Conservation (phyloP, 176 grass and related monocot species). For the Juncus inflexus region DNA sequence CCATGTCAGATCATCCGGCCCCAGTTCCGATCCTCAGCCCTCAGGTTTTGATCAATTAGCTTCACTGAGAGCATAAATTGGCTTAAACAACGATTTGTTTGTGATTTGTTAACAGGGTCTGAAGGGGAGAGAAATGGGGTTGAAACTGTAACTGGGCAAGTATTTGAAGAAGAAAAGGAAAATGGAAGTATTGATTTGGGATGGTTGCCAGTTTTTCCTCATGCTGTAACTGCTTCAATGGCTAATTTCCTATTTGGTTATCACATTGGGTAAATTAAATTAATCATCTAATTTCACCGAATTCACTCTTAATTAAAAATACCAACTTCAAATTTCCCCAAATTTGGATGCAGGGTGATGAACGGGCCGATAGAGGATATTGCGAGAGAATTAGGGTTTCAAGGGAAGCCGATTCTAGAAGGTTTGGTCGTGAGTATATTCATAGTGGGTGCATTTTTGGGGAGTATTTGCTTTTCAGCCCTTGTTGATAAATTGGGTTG, state of each 20-base stretch:
- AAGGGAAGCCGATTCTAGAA: constrained; percentile 91
- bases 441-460: constrained; percentile 86
- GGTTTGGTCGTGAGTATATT: constrained; percentile 98
- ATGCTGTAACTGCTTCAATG: constrained; percentile 88
- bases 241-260: constrained; percentile 94
- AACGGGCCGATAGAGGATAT: constrained; percentile 97
- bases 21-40: constrained; percentile 21
- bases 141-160: constrained; percentile 3
- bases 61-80: neutral
- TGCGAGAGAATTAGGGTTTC: constrained; percentile 77
- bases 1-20: neutral
- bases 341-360: constrained; percentile 75
- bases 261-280: constrained; percentile 73
- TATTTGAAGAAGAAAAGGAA: constrained; percentile 21
- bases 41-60: constrained; percentile 6
- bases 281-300: neutral
- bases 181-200: constrained; percentile 45
- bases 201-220: constrained; percentile 80
- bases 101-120: constrained; percentile 6
- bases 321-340: constrained; percentile 14
- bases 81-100: constrained; percentile 1
- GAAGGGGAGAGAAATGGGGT: constrained; percentile 19
- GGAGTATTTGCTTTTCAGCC: constrained; percentile 63
- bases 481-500: constrained; percentile 93
- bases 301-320: neutral